phyloP scores from a whole-genome alignment of 2,329 filamentous ascomycete species.

The Verticillium longisporum region DNA sequence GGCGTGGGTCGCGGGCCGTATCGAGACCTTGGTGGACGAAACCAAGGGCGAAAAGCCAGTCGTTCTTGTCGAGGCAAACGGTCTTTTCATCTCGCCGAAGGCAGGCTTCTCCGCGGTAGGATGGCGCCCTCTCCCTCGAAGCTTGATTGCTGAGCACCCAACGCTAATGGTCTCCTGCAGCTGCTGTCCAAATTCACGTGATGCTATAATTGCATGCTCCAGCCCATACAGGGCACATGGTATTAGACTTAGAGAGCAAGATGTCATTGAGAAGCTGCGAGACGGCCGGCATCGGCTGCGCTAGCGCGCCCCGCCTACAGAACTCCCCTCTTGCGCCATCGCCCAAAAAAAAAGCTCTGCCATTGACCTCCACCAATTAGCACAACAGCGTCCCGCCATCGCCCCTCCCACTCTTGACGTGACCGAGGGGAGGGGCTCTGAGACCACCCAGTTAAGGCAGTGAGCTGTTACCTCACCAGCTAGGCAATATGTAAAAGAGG shows the following conservation, averaged over 20 bases:
- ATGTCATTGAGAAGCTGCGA: neutral
- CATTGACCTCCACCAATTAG: neutral
- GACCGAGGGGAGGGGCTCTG: neutral
- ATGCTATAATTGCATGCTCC: neutral
- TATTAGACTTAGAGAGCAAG: neutral
- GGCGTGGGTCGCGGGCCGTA: conserved; percentile 83
- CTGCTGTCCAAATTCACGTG: neutral
- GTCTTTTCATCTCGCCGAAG: conserved; percentile 79
- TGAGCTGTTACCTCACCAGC: neutral
- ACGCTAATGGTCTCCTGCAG: neutral
- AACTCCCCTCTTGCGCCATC: neutral
- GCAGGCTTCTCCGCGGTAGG: neutral
- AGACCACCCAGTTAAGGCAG: neutral
- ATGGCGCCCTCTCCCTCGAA: neutral
- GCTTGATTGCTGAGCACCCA: neutral
- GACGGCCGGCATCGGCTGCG: neutral
- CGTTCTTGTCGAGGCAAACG: conserved; percentile 75
- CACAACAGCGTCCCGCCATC: neutral
- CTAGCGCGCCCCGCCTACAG: neutral
- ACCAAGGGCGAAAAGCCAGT: conserved; percentile 47
- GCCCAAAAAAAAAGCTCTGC: neutral
- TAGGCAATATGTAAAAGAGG: neutral
- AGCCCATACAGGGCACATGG: no score
- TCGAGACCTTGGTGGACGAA: conserved; percentile 66
- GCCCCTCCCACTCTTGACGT: neutral